These are phyloP conservation scores for Takakia lepidozioides DNA, from an alignment of 225 moss, liverwort and hornwort species.

Conservation along the genomic window DNA sequence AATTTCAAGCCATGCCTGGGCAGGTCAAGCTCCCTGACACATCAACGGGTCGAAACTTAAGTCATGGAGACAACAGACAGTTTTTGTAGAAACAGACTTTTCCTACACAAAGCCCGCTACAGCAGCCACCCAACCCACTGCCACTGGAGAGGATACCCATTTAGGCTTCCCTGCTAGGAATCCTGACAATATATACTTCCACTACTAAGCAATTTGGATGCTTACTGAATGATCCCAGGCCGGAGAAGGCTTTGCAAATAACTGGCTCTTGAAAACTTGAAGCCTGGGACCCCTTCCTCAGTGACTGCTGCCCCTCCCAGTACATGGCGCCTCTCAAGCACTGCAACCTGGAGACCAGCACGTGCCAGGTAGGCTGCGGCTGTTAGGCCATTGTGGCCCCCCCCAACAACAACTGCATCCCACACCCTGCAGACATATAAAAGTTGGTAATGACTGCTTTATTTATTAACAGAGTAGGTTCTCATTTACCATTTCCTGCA, in stretches of 20 bases:
- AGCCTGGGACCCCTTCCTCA: conserved; percentile 80
- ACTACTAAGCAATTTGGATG: no score
- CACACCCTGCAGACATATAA: conserved; percentile 82
- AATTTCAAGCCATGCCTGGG: conserved; percentile 72
- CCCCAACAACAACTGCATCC: conserved; percentile 84
- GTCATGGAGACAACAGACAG: neutral
- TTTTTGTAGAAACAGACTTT: neutral
- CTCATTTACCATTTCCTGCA: no score
- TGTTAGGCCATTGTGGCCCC: conserved; percentile 88
- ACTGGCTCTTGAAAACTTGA: conserved; percentile 92
- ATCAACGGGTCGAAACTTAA: no score
- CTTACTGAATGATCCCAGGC: conserved; percentile 69
- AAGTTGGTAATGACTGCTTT: no score
- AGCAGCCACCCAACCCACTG: no score
- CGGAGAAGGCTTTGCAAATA: conserved; percentile 92
- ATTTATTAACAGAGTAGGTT: no score
- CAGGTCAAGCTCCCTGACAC: conserved; percentile 69
- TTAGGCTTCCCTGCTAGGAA: no score
- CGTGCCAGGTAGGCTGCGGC: conserved; percentile 87
- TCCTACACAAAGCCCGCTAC: no score
- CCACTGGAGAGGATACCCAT: no score
- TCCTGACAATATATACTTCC: no score
- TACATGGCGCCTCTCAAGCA: conserved; percentile 73
- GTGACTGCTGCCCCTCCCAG: conserved; percentile 90
- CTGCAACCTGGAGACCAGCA: conserved; percentile 66